These are phyloP conservation scores for Pezizomycotina sp. DNA, from an alignment of 2,329 filamentous ascomycete species.

Conservation along the genomic window DNA sequence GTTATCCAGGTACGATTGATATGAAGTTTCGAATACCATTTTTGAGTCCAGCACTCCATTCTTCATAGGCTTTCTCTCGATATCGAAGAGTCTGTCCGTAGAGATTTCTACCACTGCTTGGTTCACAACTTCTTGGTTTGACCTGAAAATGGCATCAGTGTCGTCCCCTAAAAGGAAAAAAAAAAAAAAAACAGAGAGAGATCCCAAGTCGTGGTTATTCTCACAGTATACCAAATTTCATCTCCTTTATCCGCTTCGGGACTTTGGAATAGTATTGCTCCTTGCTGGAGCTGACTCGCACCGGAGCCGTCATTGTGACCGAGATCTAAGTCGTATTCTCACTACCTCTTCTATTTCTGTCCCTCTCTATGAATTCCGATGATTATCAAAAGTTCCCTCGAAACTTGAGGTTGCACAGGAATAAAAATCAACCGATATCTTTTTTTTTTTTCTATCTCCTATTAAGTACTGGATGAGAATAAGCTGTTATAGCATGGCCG, in stretches of 20 bases:
- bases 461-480: too few species aligned
- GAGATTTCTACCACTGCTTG: slow-evolving; percentile 89
- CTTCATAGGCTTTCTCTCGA: slow-evolving; percentile 50
- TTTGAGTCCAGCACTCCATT: slow-evolving; percentile 76
- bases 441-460: background rate
- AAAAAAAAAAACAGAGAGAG: slow-evolving; percentile 1
- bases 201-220: slow-evolving; percentile 25
- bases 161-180: too few species aligned
- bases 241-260: slow-evolving; percentile 78
- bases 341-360: background rate
- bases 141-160: slow-evolving; percentile 46
- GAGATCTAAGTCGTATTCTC: background rate
- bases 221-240: slow-evolving; percentile 87
- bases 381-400: too few species aligned
- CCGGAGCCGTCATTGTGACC: slow-evolving; percentile 11
- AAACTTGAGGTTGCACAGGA: background rate
- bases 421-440: background rate
- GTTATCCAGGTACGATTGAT: slow-evolving; percentile 13
- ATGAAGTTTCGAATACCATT: slow-evolving; percentile 36
- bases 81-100: slow-evolving; percentile 77
- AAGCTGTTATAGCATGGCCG: background rate
- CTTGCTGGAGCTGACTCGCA: slow-evolving; percentile 39
- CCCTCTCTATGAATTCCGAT: background rate
- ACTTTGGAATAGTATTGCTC: slow-evolving; percentile 77
- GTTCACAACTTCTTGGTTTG: slow-evolving; percentile 84